These are phyloP conservation scores for Zalaria sp. DNA, from an alignment of 2,329 filamentous ascomycete species.

Conservation along the genomic window DNA sequence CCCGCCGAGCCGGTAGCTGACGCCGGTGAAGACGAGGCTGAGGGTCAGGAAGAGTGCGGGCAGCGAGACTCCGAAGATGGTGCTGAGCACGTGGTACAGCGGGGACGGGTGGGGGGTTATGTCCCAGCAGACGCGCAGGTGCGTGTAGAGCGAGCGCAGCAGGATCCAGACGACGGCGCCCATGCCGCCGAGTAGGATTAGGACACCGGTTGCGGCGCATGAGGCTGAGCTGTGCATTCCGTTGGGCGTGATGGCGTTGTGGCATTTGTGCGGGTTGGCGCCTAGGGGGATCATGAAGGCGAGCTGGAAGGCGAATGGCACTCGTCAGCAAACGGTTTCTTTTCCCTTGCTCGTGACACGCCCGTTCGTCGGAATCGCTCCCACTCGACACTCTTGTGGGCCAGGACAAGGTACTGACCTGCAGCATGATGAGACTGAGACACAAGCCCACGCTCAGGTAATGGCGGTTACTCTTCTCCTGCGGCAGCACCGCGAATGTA, in stretches of 20 bases:
- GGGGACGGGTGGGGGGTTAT: constrained; percentile 13
- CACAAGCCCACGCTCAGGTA: constrained; percentile 74
- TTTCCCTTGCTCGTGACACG: neutral
- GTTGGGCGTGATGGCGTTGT: constrained; percentile 70
- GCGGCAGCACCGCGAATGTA: constrained; percentile 65
- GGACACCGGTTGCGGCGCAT: constrained; percentile 66
- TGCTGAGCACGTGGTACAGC: constrained; percentile 14
- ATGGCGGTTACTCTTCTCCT: constrained; percentile 74
- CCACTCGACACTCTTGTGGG: too few species aligned
- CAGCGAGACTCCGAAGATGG: constrained; percentile 13
- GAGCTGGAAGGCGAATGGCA: constrained; percentile 35
- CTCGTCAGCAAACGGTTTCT: constrained; percentile 1
- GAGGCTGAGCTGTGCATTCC: constrained; percentile 62
- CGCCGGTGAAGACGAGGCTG: constrained; percentile 14
- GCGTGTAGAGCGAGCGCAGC: constrained; percentile 19
- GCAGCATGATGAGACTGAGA: constrained; percentile 56
- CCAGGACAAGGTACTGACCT: constrained; percentile 37
- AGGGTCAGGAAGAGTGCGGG: constrained; percentile 15
- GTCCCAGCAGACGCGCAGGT: constrained; percentile 20
- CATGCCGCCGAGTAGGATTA: constrained; percentile 68
- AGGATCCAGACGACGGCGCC: constrained; percentile 58
- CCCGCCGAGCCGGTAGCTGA: constrained; percentile 19
- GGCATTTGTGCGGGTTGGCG: constrained; percentile 58
- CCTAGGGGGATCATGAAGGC: constrained; percentile 72
- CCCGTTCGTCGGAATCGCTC: constrained; percentile 7